Percentiles rank a stretch among this genome's conserved stretches.
phyloP scores from a whole-genome alignment of 257 asterid genomes.

The Cordia subcordata region DNA sequence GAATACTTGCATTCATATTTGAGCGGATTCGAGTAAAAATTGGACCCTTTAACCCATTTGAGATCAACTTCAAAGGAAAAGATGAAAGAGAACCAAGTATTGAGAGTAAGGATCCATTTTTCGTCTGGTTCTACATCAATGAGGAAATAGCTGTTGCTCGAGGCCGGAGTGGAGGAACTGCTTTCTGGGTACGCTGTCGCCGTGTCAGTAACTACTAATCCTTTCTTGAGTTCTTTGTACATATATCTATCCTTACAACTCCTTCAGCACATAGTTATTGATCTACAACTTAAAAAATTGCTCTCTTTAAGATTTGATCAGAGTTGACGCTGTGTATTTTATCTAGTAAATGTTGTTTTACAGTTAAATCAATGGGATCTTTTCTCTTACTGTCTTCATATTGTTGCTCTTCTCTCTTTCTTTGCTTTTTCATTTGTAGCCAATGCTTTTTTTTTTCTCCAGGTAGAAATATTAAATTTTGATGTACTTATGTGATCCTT shows the following conservation, averaged over 20 bases:
- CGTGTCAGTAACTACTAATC: slow-evolving; percentile 24
- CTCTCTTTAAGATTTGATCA: too few relatives aligned
- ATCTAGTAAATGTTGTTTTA: neutral
- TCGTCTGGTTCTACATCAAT: slow-evolving; percentile 83
- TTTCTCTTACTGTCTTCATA: neutral
- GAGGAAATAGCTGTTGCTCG: slow-evolving; percentile 98
- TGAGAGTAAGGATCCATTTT: slow-evolving; percentile 69
- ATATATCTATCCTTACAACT: neutral
- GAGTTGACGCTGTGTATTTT: too few relatives aligned
- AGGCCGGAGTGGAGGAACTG: slow-evolving; percentile 92
- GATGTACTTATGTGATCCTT: too few relatives aligned
- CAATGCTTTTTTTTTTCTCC: too few relatives aligned
- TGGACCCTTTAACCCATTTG: slow-evolving; percentile 70
- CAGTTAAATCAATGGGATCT: neutral
- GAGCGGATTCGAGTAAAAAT: slow-evolving; percentile 65
- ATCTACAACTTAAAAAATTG: too few relatives aligned
- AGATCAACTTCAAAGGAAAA: slow-evolving; percentile 57
- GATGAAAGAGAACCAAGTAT: slow-evolving; percentile 75
- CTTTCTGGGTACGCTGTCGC: slow-evolving; percentile 85
- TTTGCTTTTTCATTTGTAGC: too few relatives aligned
- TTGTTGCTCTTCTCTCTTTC: too few relatives aligned
- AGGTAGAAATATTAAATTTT: too few relatives aligned
- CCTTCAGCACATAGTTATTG: neutral
- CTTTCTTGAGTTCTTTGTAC: neutral
- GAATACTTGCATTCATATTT: slow-evolving; percentile 72